Percentiles rank a stretch among this genome's conserved stretches.
Evolutionary conservation across 495 filamentous ascomycete species (phyloP).

Genomic region (Extremus antarcticus): DNA sequence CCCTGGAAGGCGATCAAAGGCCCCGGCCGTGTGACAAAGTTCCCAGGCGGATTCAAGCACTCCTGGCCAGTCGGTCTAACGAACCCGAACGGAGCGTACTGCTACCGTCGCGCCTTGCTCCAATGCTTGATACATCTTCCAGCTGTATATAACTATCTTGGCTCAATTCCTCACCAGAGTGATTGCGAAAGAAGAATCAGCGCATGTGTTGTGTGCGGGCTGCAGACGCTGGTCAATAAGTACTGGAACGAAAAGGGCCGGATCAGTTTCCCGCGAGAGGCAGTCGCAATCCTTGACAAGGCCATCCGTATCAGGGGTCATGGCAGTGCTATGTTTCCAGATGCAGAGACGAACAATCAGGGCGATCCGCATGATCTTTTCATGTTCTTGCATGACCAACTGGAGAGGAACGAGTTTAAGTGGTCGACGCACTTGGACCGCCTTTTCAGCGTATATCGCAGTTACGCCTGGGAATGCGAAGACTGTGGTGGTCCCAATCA

Average conservation of each 20-base stretch:
- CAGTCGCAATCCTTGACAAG: neutral
- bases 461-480: neutral
- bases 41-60: neutral
- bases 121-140: constrained; percentile 6
- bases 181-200: neutral
- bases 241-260: constrained; percentile 2
- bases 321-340: neutral
- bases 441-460: neutral
- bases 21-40: neutral
- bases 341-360: neutral
- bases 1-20: neutral
- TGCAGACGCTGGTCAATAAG: neutral
- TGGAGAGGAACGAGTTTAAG: neutral
- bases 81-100: neutral
- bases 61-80: neutral
- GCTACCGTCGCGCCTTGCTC: constrained; percentile 2
- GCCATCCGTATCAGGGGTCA: neutral
- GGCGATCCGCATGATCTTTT: constrained; percentile 5
- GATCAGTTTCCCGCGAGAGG: neutral
- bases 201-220: neutral
- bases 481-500: neutral
- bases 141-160: constrained; percentile 5
- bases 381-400: neutral
- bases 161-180: neutral
- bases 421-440: neutral